A percentile compares a stretch with the other conserved stretches of the same genome.
These are phyloP conservation scores for Sarocladiaceae sp. DNA, from an alignment of 2,329 filamentous ascomycete genomes.

Conservation along the genomic window DNA sequence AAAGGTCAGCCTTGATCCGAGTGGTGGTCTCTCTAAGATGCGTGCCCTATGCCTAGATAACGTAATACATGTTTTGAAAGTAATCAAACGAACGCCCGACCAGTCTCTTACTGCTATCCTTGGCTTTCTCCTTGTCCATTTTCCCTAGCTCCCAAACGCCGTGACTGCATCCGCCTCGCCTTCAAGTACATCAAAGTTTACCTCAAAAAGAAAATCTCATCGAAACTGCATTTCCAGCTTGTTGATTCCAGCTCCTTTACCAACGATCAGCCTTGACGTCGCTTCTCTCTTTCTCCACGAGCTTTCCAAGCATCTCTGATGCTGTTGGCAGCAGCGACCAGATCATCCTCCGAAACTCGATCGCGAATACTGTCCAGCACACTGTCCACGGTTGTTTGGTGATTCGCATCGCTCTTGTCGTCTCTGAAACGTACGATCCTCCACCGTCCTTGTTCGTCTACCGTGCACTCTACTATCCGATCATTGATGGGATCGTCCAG, in stretches of 20 bases:
- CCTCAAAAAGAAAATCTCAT: no score
- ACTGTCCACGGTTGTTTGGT: constrained; percentile 76
- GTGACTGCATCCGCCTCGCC: no score
- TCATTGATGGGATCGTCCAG: constrained; percentile 75
- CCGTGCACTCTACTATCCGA: constrained; percentile 83
- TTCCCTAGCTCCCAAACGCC: background rate
- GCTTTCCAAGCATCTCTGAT: constrained; percentile 79
- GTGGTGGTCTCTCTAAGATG: background rate
- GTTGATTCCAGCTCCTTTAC: background rate
- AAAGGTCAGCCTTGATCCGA: background rate
- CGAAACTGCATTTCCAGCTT: background rate
- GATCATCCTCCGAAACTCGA: constrained; percentile 75
- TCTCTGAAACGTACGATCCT: constrained; percentile 85
- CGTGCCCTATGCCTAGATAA: background rate
- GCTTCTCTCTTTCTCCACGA: background rate
- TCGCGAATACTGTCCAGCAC: constrained; percentile 89
- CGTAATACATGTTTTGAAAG: background rate
- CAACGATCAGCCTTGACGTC: background rate
- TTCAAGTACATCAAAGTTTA: no score
- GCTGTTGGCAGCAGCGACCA: constrained; percentile 62
- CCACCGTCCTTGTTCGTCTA: constrained; percentile 74
- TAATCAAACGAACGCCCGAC: background rate
- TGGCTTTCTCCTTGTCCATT: background rate
- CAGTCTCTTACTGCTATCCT: background rate
- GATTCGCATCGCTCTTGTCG: constrained; percentile 89